These are phyloP conservation scores for Gossypium aridum DNA, from an alignment of 441 rosid species.

Conservation along the genomic window DNA sequence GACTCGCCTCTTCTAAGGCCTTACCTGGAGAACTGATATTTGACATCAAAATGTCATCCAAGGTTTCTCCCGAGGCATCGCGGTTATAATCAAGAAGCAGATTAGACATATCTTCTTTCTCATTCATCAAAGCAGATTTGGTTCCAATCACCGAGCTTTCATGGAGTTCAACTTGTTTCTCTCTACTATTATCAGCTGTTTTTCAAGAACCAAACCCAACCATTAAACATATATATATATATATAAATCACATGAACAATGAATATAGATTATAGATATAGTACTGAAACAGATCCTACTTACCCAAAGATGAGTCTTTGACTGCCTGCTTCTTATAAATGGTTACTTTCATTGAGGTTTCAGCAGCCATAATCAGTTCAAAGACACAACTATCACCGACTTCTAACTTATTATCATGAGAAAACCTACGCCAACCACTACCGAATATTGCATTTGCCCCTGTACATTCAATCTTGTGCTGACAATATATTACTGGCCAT, in stretches of 20 bases:
- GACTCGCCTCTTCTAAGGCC: not conserved
- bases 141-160: not conserved
- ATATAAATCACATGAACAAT: not conserved
- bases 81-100: not conserved
- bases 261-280: not conserved
- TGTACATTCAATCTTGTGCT: not conserved
- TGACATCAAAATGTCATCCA: not conserved
- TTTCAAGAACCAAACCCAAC: not conserved
- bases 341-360: slow-evolving; percentile 5
- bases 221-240: not conserved
- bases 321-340: slow-evolving; percentile 14
- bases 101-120: not conserved
- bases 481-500: slow-evolving; percentile 2
- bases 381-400: slow-evolving; percentile 10
- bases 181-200: not conserved
- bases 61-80: not conserved
- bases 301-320: not conserved
- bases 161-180: not conserved
- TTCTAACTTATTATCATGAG: not conserved
- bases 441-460: not conserved
- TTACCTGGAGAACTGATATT: not conserved
- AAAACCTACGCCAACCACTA: slow-evolving; percentile 8
- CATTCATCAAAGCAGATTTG: not conserved
- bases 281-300: not conserved
- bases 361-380: not conserved